Base-by-base conservation (phyloP, 2,329 filamentous ascomycete species). In the Fusarium piperis region DNA sequence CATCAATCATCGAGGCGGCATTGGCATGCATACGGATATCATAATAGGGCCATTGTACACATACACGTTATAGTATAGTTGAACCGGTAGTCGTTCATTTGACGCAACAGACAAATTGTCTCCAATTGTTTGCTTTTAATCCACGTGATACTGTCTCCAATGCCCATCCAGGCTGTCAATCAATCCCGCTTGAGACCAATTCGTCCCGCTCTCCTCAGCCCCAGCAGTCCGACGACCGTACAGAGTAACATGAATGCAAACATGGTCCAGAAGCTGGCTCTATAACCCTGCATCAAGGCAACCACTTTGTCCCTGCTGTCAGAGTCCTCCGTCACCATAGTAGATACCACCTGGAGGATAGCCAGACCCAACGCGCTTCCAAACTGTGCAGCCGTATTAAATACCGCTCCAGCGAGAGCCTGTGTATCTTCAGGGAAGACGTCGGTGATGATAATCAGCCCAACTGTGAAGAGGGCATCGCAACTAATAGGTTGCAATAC, bases 401-500 rank as follows among this genome's bases (percentile, higher is more conserved):
- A 51, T 10, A 51, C 46, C 8, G 46, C 46, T 5, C 46, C 39
- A 6, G 39, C 39, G 8, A 44, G 20, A n/a, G 23, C 44, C 10
- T 48, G 23, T 3, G 44, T 44, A 44, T 44, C 20, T 44, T 44
- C 20, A 11, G 39, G 39, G 20, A 44, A 26, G 39, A 44, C 20
- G 8, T 44, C 39, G 4, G 39, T 44, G 16, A 44, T 44, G 8
- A 44, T 26, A 13, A 44, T 44, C 8, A 44, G 4, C 1, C 20
- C 20, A 16, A 44, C 39, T 3, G 39, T 44, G 6, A 44, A 44
- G 15, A 44, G 39, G 1, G 39, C 39, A 44, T 44, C 39, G 10
- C 39, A 44, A 26, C 39, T 44, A 7, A 44, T 10, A 16, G 39
- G 85, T 16, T 78, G 75, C 18, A 87, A 76, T 1, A 84, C 64